Percentiles rank a stretch among this genome's conserved stretches.
These are phyloP conservation scores for Fusarium odoratissimum DNA, from an alignment of 2,329 filamentous ascomycete genomes.

Conservation along the genomic window DNA sequence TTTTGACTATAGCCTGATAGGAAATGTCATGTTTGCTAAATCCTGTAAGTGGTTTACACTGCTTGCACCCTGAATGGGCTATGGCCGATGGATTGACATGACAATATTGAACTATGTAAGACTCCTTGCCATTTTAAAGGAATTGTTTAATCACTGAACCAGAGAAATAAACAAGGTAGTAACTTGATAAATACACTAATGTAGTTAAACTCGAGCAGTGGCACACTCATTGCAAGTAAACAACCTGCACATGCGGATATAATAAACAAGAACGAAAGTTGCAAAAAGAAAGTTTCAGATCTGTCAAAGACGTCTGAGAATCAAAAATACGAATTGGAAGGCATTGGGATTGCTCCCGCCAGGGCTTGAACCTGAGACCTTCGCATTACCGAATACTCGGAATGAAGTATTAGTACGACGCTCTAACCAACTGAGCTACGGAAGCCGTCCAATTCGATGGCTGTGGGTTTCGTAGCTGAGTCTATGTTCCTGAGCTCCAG, in stretches of 20 bases:
- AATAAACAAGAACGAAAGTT: background rate
- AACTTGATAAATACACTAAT: background rate
- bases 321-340: slow-evolving; percentile 2
- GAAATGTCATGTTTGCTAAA: background rate
- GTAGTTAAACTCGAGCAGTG: background rate
- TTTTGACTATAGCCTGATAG: background rate
- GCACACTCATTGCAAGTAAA: background rate
- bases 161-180: background rate
- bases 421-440: slow-evolving; percentile 29
- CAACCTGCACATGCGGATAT: background rate
- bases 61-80: background rate
- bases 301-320: background rate
- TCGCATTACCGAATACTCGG: slow-evolving; percentile 21
- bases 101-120: background rate
- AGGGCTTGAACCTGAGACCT: slow-evolving; percentile 29
- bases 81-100: background rate
- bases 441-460: slow-evolving; percentile 19
- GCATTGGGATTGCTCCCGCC: slow-evolving; percentile 22
- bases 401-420: slow-evolving; percentile 28
- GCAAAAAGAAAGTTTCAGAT: background rate
- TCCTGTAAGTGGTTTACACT: background rate
- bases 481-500: fast-evolving
- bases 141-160: background rate
- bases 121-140: background rate
- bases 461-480: fast-evolving